Evolutionary conservation across 129 eudicot species (phyloP).

Genomic region (Flaveria ramosissima): DNA sequence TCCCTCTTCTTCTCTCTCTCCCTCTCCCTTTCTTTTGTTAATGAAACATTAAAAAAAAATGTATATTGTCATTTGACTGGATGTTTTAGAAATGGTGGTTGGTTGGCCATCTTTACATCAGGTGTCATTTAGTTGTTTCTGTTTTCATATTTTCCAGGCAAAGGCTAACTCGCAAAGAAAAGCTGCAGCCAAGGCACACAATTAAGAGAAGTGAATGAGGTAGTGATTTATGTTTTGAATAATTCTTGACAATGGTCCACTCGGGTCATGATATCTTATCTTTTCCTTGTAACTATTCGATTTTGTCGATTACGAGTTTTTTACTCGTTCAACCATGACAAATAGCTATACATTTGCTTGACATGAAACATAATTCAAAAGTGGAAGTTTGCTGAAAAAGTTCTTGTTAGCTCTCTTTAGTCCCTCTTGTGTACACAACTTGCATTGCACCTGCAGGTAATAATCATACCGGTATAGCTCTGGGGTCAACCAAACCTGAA

Average conservation of each 20-base stretch:
- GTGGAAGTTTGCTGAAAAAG: not conserved
- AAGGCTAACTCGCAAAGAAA: slow-evolving; percentile 75
- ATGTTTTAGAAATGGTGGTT: not conserved
- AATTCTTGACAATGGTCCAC: slow-evolving; percentile 35
- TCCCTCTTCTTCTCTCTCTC: no score
- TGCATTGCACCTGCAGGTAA: not conserved
- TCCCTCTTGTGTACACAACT: no score
- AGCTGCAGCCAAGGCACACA: slow-evolving; percentile 79
- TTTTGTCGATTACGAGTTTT: slow-evolving; percentile 25
- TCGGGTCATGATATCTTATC: slow-evolving; percentile 13
- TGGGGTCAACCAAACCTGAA: no score
- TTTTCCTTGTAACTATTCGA: slow-evolving; percentile 19
- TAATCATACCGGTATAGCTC: not conserved
- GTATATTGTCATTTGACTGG: not conserved
- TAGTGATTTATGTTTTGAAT: slow-evolving; percentile 34
- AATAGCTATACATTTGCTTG: slow-evolving; percentile 7
- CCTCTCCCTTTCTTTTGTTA: no score
- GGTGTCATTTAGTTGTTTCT: not conserved
- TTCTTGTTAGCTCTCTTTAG: not conserved
- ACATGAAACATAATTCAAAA: slow-evolving; percentile 1
- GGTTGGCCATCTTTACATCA: not conserved
- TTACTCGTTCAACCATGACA: not conserved
- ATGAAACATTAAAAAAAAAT: no score
- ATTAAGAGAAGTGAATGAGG: slow-evolving; percentile 27
- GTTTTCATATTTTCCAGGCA: slow-evolving; percentile 39